These are phyloP conservation scores for Phytophthora multivora DNA, from an alignment of 352 stramenopile species.

Conservation along the genomic window DNA sequence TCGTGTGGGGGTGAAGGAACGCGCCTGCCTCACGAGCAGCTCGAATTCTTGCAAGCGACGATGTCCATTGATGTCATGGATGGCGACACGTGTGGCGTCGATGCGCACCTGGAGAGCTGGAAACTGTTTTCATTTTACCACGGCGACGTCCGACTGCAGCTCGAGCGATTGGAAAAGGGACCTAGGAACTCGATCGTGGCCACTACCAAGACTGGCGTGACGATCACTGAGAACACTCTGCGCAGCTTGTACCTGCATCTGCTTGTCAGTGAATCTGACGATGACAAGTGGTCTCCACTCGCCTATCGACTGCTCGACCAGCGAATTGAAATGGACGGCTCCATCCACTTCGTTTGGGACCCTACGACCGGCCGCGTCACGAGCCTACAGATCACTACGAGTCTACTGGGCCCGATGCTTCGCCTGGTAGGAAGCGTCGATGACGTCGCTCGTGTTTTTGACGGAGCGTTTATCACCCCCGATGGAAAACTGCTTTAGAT, in stretches of 20 bases:
- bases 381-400: not conserved
- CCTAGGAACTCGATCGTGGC: conserved; percentile 1
- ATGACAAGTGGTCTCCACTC: conserved; percentile 1
- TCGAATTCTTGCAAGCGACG: conserved; percentile 20
- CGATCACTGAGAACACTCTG: conserved; percentile 23
- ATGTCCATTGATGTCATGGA: conserved; percentile 11
- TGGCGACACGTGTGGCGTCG: conserved; percentile 7
- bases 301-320: not conserved
- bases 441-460: conserved; percentile 7
- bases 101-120: conserved; percentile 22
- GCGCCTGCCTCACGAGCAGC: not conserved
- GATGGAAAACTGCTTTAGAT: not conserved
- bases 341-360: conserved; percentile 9
- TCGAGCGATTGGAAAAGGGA: conserved; percentile 14
- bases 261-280: not conserved
- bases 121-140: conserved; percentile 11
- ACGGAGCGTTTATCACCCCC: not conserved
- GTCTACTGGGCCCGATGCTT: conserved; percentile 6
- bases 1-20: not conserved
- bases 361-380: not conserved
- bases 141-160: conserved; percentile 18
- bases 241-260: conserved; percentile 21
- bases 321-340: not conserved
- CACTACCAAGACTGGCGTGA: conserved; percentile 1
- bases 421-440: not conserved